A percentile compares a stretch with the other conserved stretches of the same genome.
Conservation (phyloP, 257 asterid genomes). For the Cinchona pubescens region DNA sequence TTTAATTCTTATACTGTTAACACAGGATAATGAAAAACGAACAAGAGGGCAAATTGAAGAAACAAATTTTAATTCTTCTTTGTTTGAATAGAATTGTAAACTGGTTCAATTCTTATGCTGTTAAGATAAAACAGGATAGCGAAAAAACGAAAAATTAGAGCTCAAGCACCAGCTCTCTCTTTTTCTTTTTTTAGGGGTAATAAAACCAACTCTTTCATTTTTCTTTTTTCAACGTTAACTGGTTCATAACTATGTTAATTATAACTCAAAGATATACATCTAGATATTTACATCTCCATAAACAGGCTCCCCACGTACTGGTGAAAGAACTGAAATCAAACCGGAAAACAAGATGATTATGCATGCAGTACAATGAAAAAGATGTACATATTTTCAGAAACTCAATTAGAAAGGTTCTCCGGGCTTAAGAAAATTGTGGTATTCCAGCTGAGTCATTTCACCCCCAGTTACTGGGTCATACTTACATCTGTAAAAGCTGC, state of each 20-base stretch:
- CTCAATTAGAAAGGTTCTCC: constrained; percentile 50
- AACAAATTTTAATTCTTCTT: too few relatives aligned
- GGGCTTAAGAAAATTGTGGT: constrained; percentile 72
- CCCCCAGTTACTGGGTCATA: constrained; percentile 68
- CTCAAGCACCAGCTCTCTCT: too few relatives aligned
- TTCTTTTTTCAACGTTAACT: neutral
- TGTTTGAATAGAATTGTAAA: too few relatives aligned
- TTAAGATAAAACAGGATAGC: too few relatives aligned
- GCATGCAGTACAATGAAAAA: neutral
- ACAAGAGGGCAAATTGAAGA: too few relatives aligned
- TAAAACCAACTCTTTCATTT: neutral
- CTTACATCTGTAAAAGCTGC: constrained; percentile 86
- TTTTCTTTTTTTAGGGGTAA: too few relatives aligned
- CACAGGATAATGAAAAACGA: too few relatives aligned
- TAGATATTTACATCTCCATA: constrained; percentile 1
- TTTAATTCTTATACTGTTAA: too few relatives aligned
- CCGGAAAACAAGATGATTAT: neutral
- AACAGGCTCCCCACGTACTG: neutral
- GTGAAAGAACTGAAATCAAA: neutral
- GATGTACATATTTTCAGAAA: neutral
- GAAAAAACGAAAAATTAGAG: too few relatives aligned
- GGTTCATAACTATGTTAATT: neutral
- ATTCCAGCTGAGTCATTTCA: constrained; percentile 79
- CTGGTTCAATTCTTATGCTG: too few relatives aligned
- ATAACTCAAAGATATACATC: neutral